Conservation (phyloP, 2,329 filamentous ascomycete genomes). For the Apiospora marii region DNA sequence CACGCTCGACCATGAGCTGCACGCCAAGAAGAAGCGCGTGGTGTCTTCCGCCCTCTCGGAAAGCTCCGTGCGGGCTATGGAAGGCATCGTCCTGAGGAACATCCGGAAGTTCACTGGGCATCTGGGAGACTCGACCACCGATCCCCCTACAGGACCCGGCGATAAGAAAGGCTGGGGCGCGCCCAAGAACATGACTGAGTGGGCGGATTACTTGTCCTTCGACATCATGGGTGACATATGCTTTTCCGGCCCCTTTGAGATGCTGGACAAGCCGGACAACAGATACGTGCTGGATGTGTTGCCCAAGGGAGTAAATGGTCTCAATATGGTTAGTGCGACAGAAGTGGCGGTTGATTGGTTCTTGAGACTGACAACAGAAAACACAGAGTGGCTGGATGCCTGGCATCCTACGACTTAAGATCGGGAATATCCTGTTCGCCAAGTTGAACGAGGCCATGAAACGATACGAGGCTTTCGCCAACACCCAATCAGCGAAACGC, state of each 20-base stretch:
- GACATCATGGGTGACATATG: slow-evolving; percentile 36
- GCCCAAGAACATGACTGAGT: slow-evolving; percentile 60
- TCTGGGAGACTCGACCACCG: slow-evolving; percentile 51
- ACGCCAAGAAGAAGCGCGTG: slow-evolving; percentile 75
- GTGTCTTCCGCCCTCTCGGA: slow-evolving; percentile 75
- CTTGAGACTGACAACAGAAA: neutral
- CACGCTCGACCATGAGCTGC: slow-evolving; percentile 70
- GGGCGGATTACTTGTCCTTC: slow-evolving; percentile 31
- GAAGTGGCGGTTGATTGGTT: neutral
- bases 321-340: slow-evolving; percentile 65
- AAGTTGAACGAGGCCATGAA: slow-evolving; percentile 12
- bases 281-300: slow-evolving; percentile 63
- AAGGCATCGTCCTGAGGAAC: slow-evolving; percentile 72
- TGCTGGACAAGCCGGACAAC: slow-evolving; percentile 32
- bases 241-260: slow-evolving; percentile 39
- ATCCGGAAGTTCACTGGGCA: slow-evolving; percentile 70
- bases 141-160: slow-evolving; percentile 9
- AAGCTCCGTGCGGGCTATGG: slow-evolving; percentile 56
- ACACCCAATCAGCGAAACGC: neutral
- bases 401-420: slow-evolving; percentile 4
- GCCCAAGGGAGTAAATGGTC: slow-evolving; percentile 71
- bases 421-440: slow-evolving; percentile 14
- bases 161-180: slow-evolving; percentile 64
- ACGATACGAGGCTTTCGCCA: slow-evolving; percentile 20
- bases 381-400: slow-evolving; percentile 20